A percentile compares a stretch with the other conserved stretches of the same genome.
Evolutionary conservation across 345 rosid genomes (phyloP).

Genomic region (Alliaria petiolata): DNA sequence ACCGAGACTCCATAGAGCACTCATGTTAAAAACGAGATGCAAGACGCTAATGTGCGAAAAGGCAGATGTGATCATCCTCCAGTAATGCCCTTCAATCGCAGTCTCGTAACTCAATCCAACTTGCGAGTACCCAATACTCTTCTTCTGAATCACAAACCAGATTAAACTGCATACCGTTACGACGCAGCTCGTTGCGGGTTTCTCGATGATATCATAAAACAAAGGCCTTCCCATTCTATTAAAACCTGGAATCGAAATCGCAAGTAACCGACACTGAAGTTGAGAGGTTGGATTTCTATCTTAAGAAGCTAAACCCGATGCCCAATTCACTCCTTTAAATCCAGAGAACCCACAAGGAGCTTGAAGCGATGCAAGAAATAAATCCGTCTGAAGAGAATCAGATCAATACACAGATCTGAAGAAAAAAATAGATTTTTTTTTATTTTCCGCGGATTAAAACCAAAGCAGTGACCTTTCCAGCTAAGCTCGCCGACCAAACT

Average conservation of each 20-base stretch:
- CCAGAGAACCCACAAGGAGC: slow-evolving; percentile 1
- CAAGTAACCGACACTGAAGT: not conserved
- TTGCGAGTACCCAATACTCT: slow-evolving; percentile 78
- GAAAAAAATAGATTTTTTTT: not conserved
- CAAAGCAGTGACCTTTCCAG: slow-evolving; percentile 14
- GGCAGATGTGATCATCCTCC: slow-evolving; percentile 96
- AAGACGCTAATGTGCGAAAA: slow-evolving; percentile 87
- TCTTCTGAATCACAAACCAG: slow-evolving; percentile 93
- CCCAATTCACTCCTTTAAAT: not conserved
- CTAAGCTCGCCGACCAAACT: not conserved
- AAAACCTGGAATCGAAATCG: not conserved
- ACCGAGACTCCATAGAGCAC: slow-evolving; percentile 98
- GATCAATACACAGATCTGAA: slow-evolving; percentile 15
- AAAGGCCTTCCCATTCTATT: slow-evolving; percentile 77
- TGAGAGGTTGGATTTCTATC: not conserved
- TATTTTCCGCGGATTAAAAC: not conserved
- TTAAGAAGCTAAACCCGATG: not conserved
- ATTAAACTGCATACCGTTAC: slow-evolving; percentile 65
- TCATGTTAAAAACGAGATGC: slow-evolving; percentile 97
- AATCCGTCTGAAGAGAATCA: not conserved
- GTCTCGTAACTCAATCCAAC: slow-evolving; percentile 90
- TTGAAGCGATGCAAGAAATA: not conserved
- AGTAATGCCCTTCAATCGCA: slow-evolving; percentile 75
- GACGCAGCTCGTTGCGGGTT: slow-evolving; percentile 81
- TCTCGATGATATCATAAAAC: slow-evolving; percentile 75